These are phyloP conservation scores for Blastocystis sp. DNA, from an alignment of 352 stramenopile genomes.

Conservation along the genomic window DNA sequence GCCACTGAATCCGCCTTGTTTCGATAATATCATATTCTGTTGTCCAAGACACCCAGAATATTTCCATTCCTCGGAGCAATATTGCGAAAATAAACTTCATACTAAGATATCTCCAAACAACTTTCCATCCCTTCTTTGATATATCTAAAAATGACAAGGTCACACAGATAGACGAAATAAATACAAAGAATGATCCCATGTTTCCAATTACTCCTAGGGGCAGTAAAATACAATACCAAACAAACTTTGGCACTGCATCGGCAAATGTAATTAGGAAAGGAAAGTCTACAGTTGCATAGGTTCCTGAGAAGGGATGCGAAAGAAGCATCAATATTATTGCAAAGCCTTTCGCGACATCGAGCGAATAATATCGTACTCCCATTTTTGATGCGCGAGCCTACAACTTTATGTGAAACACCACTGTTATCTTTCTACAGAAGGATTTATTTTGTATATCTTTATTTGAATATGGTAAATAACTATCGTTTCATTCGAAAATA, in stretches of 20 bases:
- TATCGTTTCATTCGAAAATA: no score
- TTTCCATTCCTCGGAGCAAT: slow-evolving; percentile 1
- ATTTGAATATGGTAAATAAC: no score
- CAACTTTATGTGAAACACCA: no score
- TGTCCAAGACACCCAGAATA: slow-evolving; percentile 36
- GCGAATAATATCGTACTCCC: slow-evolving; percentile 21
- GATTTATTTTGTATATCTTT: no score
- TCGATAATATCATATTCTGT: slow-evolving; percentile 45
- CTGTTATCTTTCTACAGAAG: no score
- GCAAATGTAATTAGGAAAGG: slow-evolving; percentile 1
- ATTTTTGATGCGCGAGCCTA: background rate
- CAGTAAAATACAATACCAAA: background rate
- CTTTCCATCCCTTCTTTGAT: slow-evolving; percentile 44
- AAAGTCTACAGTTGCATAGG: background rate
- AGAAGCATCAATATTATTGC: slow-evolving; percentile 45
- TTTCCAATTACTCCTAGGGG: slow-evolving; percentile 15
- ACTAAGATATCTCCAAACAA: slow-evolving; percentile 32
- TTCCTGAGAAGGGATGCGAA: slow-evolving; percentile 27
- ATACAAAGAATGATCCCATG: slow-evolving; percentile 54
- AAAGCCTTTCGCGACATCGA: slow-evolving; percentile 43
- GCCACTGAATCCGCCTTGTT: slow-evolving; percentile 1
- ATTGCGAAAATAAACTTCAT: slow-evolving; percentile 49
- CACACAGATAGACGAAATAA: slow-evolving; percentile 20
- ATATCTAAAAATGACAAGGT: slow-evolving; percentile 47
- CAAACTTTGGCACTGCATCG: background rate